These are phyloP conservation scores for Telfairia occidentalis DNA, from an alignment of 331 rosid genomes.

Conservation along the genomic window DNA sequence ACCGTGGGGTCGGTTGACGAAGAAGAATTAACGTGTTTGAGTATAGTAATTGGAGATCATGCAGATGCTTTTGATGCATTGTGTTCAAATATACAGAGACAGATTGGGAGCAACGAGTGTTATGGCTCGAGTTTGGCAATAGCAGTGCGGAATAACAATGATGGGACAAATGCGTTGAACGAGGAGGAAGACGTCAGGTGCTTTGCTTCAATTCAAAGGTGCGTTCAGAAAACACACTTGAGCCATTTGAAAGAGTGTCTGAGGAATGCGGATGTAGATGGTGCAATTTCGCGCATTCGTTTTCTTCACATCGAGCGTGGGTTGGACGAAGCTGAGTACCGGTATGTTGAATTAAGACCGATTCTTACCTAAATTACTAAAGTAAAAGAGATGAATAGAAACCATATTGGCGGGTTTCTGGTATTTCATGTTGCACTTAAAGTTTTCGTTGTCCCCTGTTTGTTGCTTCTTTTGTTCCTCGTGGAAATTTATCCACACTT, in stretches of 20 bases:
- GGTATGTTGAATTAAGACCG: conserved; percentile 38
- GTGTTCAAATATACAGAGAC: conserved; percentile 54
- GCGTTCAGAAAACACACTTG: conserved; percentile 62
- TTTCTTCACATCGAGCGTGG: conserved; percentile 66
- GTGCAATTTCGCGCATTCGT: conserved; percentile 50
- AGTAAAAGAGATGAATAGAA: neutral
- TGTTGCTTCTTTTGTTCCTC: conserved; percentile 13
- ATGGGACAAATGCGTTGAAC: conserved; percentile 11
- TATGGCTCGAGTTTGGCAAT: conserved; percentile 43
- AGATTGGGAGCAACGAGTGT: conserved; percentile 42
- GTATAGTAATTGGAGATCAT: conserved; percentile 41
- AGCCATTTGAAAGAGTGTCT: conserved; percentile 50
- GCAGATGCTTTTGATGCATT: conserved; percentile 61
- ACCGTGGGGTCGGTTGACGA: conserved; percentile 33
- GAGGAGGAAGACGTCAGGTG: conserved; percentile 46
- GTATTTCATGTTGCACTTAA: neutral
- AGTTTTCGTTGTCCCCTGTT: conserved; percentile 11
- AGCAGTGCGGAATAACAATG: conserved; percentile 22
- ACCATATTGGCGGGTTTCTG: neutral
- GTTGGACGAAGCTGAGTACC: conserved; percentile 58
- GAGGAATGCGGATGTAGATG: conserved; percentile 39
- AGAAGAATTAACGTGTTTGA: conserved; percentile 45
- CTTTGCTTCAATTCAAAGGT: conserved; percentile 46
- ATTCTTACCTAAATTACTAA: neutral
- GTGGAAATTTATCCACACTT: conserved; percentile 21